Percentiles rank a stretch among this genome's conserved stretches.
Conservation (phyloP, 345 rosid species). For the Linum usitatissimum region DNA sequence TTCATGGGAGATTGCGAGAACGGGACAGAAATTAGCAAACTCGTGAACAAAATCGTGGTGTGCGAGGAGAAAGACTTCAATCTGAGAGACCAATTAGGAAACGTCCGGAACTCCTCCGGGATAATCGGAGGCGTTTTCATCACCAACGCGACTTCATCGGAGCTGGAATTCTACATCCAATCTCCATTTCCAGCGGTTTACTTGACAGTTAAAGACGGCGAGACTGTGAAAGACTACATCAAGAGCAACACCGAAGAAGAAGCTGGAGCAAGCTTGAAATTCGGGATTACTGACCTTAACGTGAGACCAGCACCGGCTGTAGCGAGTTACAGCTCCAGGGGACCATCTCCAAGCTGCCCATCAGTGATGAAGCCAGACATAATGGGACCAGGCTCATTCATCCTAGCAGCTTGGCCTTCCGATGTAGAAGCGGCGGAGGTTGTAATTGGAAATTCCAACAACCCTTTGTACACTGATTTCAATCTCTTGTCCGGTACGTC, state of each 20-base stretch:
- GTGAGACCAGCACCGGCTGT: conserved; percentile 33
- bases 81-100: conserved; percentile 18
- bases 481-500: conserved; percentile 46
- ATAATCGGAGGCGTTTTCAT: conserved; percentile 35
- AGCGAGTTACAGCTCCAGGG: conserved; percentile 42
- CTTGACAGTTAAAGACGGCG: conserved; percentile 17
- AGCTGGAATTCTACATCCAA: conserved; percentile 12
- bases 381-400: conserved; percentile 34
- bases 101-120: conserved; percentile 14
- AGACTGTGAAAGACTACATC: conserved; percentile 30
- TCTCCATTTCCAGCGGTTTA: conserved; percentile 26
- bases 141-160: conserved; percentile 14
- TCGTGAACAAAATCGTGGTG: conserved; percentile 28
- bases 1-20: conserved; percentile 30
- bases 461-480: conserved; percentile 19
- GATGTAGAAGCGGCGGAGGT: conserved; percentile 10
- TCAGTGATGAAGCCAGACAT: conserved; percentile 42
- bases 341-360: conserved; percentile 46
- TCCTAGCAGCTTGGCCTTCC: conserved; percentile 47
- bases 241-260: conserved; percentile 18
- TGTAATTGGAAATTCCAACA: background rate
- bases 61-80: conserved; percentile 28
- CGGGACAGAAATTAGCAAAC: conserved; percentile 12
- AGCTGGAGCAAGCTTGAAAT: conserved; percentile 23
- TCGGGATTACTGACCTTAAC: conserved; percentile 23